phyloP scores from a whole-genome alignment of 2,329 filamentous ascomycete genomes.

The Paraconiothyrium brasiliense region DNA sequence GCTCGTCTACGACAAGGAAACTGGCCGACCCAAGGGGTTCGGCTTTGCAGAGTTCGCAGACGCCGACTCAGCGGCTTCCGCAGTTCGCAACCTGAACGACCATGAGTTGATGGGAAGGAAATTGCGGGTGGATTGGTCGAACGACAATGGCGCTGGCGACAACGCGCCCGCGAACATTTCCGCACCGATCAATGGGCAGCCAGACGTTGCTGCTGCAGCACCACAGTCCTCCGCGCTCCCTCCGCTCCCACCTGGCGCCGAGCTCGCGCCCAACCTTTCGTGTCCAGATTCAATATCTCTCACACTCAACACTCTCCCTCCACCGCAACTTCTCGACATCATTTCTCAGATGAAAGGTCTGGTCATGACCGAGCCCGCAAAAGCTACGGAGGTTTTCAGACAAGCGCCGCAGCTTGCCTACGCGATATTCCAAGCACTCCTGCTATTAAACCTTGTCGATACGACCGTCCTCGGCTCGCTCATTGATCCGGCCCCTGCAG shows the following conservation, averaged over 20 bases:
- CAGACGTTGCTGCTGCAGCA: constrained; percentile 44
- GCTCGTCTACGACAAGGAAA: constrained; percentile 94
- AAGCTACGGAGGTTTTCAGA: constrained; percentile 84
- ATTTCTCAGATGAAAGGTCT: constrained; percentile 93
- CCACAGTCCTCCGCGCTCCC: constrained; percentile 69
- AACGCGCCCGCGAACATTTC: constrained; percentile 58
- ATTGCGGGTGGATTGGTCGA: constrained; percentile 93
- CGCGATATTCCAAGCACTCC: constrained; percentile 91
- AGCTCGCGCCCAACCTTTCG: constrained; percentile 82
- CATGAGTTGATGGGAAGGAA: constrained; percentile 95
- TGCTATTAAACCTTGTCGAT: constrained; percentile 92
- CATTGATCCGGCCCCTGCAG: constrained; percentile 65
- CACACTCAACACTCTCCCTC: constrained; percentile 85
- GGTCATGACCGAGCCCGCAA: constrained; percentile 80
- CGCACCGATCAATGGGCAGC: constrained; percentile 50
- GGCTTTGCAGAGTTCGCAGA: constrained; percentile 97
- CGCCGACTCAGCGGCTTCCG: constrained; percentile 88
- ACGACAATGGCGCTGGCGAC: constrained; percentile 79
- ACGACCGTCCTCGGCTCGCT: constrained; percentile 83
- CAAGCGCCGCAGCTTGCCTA: constrained; percentile 93
- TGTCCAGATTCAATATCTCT: constrained; percentile 92
- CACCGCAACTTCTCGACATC: constrained; percentile 90
- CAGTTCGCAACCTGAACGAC: constrained; percentile 94
- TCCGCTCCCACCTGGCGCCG: constrained; percentile 83
- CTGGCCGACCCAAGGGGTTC: constrained; percentile 92